Conservation (phyloP, 1,284 basidiomycete species). For the Jaminaea rosea region DNA sequence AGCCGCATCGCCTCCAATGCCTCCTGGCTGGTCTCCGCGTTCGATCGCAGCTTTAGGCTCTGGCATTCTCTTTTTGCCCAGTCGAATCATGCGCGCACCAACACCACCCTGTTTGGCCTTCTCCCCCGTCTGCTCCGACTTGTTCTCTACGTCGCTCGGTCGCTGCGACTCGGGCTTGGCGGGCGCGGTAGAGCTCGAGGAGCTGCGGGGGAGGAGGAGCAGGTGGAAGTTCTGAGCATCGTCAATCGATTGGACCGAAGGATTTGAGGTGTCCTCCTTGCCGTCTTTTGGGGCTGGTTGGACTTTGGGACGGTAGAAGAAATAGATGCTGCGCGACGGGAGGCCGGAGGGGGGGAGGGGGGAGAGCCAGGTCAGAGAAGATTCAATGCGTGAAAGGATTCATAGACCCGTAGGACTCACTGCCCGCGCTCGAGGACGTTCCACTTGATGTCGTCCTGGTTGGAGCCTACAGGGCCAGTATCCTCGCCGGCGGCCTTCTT, state of each 20-base stretch:
- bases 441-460: conserved; percentile 3
- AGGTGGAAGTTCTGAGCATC: conserved; percentile 24
- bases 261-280: conserved; percentile 1
- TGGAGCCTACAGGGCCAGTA: background rate
- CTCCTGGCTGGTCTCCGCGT: conserved; percentile 19
- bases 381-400: background rate
- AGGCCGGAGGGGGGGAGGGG: background rate
- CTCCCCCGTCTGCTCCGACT: conserved; percentile 5
- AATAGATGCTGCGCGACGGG: conserved; percentile 25
- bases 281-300: conserved; percentile 17
- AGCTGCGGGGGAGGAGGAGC: conserved; percentile 15
- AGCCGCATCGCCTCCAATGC: conserved; percentile 24
- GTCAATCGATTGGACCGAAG: conserved; percentile 19
- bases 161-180: background rate
- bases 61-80: conserved; percentile 29
- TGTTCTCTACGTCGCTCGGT: background rate
- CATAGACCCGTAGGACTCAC: conserved; percentile 1
- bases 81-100: conserved; percentile 21
- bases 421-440: conserved; percentile 9
- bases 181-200: conserved; percentile 4
- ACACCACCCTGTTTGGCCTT: conserved; percentile 13
- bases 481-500: background rate
- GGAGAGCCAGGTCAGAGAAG: background rate
- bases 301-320: conserved; percentile 33
- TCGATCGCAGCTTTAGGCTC: conserved; percentile 23